These are phyloP conservation scores for Aeschynomene evenia DNA, from an alignment of 306 rosid species.

Conservation along the genomic window DNA sequence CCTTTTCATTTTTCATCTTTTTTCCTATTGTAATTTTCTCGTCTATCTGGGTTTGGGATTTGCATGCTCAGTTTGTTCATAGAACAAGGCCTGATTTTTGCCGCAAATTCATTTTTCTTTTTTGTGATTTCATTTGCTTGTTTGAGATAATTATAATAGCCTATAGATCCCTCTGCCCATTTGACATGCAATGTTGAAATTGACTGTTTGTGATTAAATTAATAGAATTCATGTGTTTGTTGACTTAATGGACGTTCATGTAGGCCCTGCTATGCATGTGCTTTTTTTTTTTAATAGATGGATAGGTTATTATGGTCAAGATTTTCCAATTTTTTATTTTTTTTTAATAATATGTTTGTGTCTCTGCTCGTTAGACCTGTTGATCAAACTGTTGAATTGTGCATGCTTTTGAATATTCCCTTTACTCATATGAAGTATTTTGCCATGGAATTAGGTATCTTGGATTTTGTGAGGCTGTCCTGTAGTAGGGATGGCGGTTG, in stretches of 20 bases:
- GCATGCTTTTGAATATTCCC: not conserved
- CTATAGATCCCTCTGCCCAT: not conserved
- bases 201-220: slow-evolving; percentile 12
- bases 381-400: slow-evolving; percentile 1
- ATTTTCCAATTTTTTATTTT: not conserved
- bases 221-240: not conserved
- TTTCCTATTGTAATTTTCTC: not conserved
- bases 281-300: not conserved
- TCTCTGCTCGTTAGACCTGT: not conserved
- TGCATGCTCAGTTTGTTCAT: slow-evolving; percentile 28
- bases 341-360: not conserved
- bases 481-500: slow-evolving; percentile 63
- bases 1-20: not conserved
- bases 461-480: slow-evolving; percentile 37
- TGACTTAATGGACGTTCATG: not conserved
- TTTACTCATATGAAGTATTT: not conserved
- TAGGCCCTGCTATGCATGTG: not conserved
- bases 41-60: slow-evolving; percentile 5
- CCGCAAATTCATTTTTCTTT: not conserved
- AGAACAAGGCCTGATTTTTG: slow-evolving; percentile 11
- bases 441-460: slow-evolving; percentile 37
- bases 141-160: slow-evolving; percentile 16
- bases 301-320: not conserved
- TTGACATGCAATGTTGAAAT: slow-evolving; percentile 17
- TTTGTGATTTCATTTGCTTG: slow-evolving; percentile 13